Percentiles rank a stretch among this genome's conserved stretches.
These are phyloP conservation scores for Rosa multiflora DNA, from an alignment of 306 rosid genomes.

Conservation along the genomic window DNA sequence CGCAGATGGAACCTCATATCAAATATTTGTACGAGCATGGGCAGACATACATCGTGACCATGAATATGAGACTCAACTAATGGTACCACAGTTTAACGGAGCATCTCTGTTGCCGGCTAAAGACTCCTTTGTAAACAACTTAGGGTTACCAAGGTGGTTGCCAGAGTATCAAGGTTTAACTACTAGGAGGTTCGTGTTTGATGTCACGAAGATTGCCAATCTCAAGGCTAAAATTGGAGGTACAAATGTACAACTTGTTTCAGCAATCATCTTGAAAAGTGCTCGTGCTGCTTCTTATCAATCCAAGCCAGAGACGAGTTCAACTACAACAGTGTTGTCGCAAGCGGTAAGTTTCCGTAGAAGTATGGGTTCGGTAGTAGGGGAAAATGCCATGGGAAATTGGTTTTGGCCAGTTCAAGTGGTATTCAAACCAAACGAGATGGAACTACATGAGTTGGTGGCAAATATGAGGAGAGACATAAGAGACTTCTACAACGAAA, in stretches of 20 bases:
- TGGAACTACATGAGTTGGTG: too few relatives aligned
- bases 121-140: not conserved
- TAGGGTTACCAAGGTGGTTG: too few relatives aligned
- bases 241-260: too few relatives aligned
- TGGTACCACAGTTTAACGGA: conserved; percentile 4
- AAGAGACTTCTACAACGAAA: too few relatives aligned
- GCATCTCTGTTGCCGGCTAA: not conserved
- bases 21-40: not conserved
- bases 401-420: not conserved
- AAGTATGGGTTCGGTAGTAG: not conserved
- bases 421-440: too few relatives aligned
- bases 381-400: not conserved
- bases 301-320: too few relatives aligned
- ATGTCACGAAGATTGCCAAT: not conserved
- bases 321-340: too few relatives aligned
- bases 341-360: too few relatives aligned
- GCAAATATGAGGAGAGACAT: too few relatives aligned
- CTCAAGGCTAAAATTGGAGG: too few relatives aligned
- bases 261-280: too few relatives aligned
- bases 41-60: not conserved
- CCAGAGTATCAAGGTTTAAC: not conserved
- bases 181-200: conserved; percentile 13
- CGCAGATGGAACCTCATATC: not conserved
- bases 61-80: not conserved
- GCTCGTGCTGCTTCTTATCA: too few relatives aligned